Conservation (phyloP, 2,329 filamentous ascomycete genomes). For the Monilinia aucupariae region DNA sequence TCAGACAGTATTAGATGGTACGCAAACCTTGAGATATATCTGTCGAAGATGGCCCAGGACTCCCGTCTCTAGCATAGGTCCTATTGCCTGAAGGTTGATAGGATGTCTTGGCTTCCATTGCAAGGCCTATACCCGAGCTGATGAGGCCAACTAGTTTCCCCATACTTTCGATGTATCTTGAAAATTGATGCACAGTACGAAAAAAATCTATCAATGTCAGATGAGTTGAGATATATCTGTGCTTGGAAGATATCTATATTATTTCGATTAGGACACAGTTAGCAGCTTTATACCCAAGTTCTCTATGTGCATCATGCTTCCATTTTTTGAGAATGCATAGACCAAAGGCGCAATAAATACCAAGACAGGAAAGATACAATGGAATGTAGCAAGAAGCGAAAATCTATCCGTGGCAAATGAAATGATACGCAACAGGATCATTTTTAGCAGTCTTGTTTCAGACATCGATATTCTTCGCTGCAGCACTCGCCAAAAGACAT, state of each 20-base stretch:
- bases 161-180: background rate
- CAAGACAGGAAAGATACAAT: background rate
- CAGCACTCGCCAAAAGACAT: background rate
- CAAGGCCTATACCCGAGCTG: slow-evolving; percentile 13
- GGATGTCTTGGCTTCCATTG: slow-evolving; percentile 10
- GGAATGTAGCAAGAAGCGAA: background rate
- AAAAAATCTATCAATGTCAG: background rate
- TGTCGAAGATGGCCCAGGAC: background rate
- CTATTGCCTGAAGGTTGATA: slow-evolving; percentile 1
- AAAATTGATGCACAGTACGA: background rate
- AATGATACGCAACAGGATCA: background rate
- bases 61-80: background rate
- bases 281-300: background rate
- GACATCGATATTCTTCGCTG: background rate
- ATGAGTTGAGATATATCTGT: background rate
- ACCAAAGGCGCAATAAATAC: too few relatives aligned
- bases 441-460: background rate
- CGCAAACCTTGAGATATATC: background rate
- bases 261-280: too few relatives aligned
- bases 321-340: background rate
- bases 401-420: background rate
- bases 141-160: slow-evolving; percentile 8
- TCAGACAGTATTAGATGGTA: background rate
- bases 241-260: too few relatives aligned
- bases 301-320: too few relatives aligned